Percentiles rank a stretch among this genome's conserved stretches.
These are phyloP conservation scores for Epichloe sibirici DNA, from an alignment of 2,329 filamentous ascomycete genomes.

Conservation along the genomic window DNA sequence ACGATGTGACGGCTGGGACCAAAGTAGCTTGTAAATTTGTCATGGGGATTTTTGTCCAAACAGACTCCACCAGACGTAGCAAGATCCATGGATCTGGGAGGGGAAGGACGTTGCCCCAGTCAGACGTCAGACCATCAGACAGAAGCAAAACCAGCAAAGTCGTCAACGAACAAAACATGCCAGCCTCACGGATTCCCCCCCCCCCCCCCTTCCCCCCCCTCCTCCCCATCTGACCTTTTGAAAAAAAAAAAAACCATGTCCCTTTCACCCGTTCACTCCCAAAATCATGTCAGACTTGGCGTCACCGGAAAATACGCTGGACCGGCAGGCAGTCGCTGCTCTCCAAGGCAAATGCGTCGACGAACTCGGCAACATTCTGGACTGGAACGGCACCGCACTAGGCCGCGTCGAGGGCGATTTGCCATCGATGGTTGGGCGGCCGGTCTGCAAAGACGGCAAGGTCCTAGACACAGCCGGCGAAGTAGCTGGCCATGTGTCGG, in stretches of 20 bases:
- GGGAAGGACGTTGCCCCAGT: neutral
- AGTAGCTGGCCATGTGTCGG: conserved; percentile 62
- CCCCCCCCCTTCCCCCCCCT: too few relatives aligned
- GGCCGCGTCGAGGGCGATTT: conserved; percentile 41
- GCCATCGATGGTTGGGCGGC: conserved; percentile 40
- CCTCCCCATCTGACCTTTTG: too few relatives aligned
- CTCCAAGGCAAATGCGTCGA: conserved; percentile 37
- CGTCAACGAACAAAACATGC: neutral
- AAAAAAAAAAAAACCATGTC: neutral
- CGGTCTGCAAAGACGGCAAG: conserved; percentile 33
- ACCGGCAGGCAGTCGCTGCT: conserved; percentile 20
- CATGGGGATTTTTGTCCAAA: too few relatives aligned
- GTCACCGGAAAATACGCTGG: conserved; percentile 19
- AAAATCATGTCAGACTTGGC: conserved; percentile 26
- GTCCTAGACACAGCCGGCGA: conserved; percentile 68
- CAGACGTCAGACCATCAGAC: neutral
- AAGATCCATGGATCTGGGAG: too few relatives aligned
- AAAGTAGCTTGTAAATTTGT: too few relatives aligned
- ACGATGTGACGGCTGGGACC: too few relatives aligned
- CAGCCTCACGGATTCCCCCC: neutral
- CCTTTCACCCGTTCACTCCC: neutral
- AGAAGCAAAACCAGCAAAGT: neutral
- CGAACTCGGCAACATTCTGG: conserved; percentile 42
- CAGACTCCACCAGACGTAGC: too few relatives aligned
- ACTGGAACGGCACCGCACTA: conserved; percentile 36